Conservation (phyloP, 2,329 filamentous ascomycete species). For the Aspergillus phoenicis region DNA sequence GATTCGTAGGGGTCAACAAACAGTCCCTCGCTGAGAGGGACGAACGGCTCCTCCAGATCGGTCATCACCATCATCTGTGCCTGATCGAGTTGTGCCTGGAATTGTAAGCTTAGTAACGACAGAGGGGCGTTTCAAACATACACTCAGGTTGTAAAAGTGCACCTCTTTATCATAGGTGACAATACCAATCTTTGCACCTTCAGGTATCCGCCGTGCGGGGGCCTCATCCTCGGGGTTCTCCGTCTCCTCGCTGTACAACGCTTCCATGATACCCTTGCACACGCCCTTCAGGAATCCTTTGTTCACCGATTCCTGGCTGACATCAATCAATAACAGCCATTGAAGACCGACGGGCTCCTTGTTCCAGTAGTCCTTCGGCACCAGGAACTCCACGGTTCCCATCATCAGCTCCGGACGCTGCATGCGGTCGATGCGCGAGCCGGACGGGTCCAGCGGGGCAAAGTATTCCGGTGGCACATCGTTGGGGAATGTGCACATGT, state of each 20-base stretch:
- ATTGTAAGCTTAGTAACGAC: constrained; percentile 28
- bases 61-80: constrained; percentile 99
- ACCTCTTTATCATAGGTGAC: constrained; percentile 96
- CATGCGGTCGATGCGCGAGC: constrained; percentile 82
- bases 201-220: constrained; percentile 64
- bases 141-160: constrained; percentile 94
- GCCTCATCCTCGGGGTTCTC: constrained; percentile 53
- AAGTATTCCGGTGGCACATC: constrained; percentile 93
- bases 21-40: constrained; percentile 85
- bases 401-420: constrained; percentile 86
- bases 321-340: constrained; percentile 91
- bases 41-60: constrained; percentile 93
- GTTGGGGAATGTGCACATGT: constrained; percentile 96
- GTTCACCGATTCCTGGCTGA: constrained; percentile 86
- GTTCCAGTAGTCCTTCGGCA: constrained; percentile 98
- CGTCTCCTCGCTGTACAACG: constrained; percentile 70
- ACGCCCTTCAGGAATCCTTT: constrained; percentile 88
- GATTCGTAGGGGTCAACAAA: constrained; percentile 95
- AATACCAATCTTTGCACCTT: constrained; percentile 86
- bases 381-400: constrained; percentile 93
- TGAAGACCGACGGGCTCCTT: constrained; percentile 86
- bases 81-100: constrained; percentile 71
- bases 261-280: constrained; percentile 82
- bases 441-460: constrained; percentile 82
- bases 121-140: constrained; percentile 51